phyloP scores from a whole-genome alignment of 2,329 filamentous ascomycete genomes.

The Aspergillus brunneoviolaceus region DNA sequence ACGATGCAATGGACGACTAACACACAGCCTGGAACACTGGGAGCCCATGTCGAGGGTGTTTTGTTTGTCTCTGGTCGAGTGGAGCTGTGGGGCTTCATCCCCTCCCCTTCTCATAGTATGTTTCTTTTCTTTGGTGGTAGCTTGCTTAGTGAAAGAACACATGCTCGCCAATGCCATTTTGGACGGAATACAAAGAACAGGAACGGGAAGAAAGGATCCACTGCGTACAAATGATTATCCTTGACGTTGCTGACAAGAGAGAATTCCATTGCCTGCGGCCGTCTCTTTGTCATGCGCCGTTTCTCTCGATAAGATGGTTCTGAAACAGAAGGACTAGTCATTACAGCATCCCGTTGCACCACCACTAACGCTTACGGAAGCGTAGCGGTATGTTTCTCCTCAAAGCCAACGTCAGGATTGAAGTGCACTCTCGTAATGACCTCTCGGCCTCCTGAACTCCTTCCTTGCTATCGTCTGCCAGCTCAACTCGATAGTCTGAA shows the following conservation, averaged over 20 bases:
- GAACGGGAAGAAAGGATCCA: too few relatives aligned
- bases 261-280: too few relatives aligned
- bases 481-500: constrained; percentile 17
- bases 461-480: constrained; percentile 8
- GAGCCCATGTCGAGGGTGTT: not conserved
- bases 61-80: not conserved
- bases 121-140: too few relatives aligned
- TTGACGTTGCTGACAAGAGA: too few relatives aligned
- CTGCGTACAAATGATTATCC: too few relatives aligned
- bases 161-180: too few relatives aligned
- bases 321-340: too few relatives aligned
- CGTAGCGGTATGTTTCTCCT: constrained; percentile 17
- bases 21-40: not conserved
- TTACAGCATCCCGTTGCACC: not conserved
- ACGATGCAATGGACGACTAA: not conserved
- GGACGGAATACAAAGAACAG: too few relatives aligned
- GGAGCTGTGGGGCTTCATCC: not conserved
- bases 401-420: constrained; percentile 21
- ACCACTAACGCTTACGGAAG: constrained; percentile 11
- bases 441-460: constrained; percentile 7
- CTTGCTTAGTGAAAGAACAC: too few relatives aligned
- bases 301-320: too few relatives aligned
- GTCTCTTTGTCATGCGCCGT: too few relatives aligned
- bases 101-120: too few relatives aligned
- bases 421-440: constrained; percentile 11